Evolutionary conservation across 208 protist genomes (phyloP), one percentile per base, ranked within the genome.

Genomic region (Trichomonas vaginalis): DNA sequence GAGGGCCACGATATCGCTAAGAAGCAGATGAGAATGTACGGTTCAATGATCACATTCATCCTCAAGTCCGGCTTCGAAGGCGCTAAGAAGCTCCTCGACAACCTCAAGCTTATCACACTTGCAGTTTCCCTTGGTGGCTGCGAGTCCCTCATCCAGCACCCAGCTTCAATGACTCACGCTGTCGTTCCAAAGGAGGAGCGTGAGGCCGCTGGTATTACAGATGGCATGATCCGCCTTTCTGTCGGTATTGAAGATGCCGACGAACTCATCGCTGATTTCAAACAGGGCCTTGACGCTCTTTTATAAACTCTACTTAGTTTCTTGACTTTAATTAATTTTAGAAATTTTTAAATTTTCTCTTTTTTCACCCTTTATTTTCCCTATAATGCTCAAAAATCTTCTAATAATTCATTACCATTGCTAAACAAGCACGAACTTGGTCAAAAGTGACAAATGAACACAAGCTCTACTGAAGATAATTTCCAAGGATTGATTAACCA

Each of bases 111-210:
- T 23, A 83, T 96, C 1, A 27, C n/a, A n/a, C 79, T 51, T 45
- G 96, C 96, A n/a, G 96, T 96, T 9, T 96, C 86, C 27, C 70
- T 96, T 49, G 96, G 95, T 95, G 90, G 49, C 2, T 47, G 40
- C 8, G 96, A 97, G 37, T 96, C 96, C 1, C 90, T 97, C 4
- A 95, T 96, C 37, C 96, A 97, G 90, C 96, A 97, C 82, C 96
- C 96, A 32, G 96, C 96, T 15, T 96, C 87, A 47, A 97, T 97
- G 96, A 97, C 96, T 21, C 96, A 97, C 42, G 96, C 96, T 35
- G 35, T 70, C 23, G 96, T 97, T 35, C 96, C 96, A 45, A 47
- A 61, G 32, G 96, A 97, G 6, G 95, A 96, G 45, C 6, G 79
- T 12, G 32, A 95, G 12, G n/a, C 49, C 8, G 45, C 80, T 46